Evolutionary conservation across 768 basidiomycete genomes (phyloP).

Genomic region (Pholiota microspora): DNA sequence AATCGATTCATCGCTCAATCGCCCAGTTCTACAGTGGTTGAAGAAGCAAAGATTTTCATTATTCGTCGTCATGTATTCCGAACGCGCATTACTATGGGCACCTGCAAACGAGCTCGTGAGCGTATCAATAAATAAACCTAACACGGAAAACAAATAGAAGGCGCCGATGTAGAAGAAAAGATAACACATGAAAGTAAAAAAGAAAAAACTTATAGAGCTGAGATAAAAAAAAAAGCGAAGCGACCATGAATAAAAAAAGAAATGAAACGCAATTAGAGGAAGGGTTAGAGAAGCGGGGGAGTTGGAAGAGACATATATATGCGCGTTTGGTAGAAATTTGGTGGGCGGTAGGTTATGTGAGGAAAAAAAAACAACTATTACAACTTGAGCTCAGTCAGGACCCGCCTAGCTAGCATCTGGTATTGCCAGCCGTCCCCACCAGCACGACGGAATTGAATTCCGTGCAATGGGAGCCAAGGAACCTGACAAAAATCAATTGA

Average conservation of each 20-base stretch:
- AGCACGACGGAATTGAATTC: constrained; percentile 90
- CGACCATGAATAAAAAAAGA: constrained; percentile 9
- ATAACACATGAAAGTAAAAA: constrained; percentile 6
- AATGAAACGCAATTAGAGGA: constrained; percentile 12
- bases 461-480: constrained; percentile 89
- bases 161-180: constrained; percentile 11
- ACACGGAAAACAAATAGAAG: constrained; percentile 8
- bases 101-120: constrained; percentile 20
- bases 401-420: constrained; percentile 89
- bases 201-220: constrained; percentile 5
- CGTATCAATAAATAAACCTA: constrained; percentile 27
- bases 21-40: not conserved
- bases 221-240: constrained; percentile 6
- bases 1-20: too few relatives aligned
- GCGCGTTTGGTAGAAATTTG: not conserved
- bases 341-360: not conserved
- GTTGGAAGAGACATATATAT: not conserved
- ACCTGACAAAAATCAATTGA: constrained; percentile 50
- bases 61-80: constrained; percentile 16
- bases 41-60: constrained; percentile 10
- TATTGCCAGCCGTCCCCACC: constrained; percentile 97
- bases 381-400: constrained; percentile 85
- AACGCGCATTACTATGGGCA: constrained; percentile 20
- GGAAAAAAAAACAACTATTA: constrained; percentile 24
- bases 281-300: constrained; percentile 6